Evolutionary conservation across 164 flowering plant species (phyloP), one percentile per base, ranked within the genome.

Genomic region (Tinospora cordifolia): DNA sequence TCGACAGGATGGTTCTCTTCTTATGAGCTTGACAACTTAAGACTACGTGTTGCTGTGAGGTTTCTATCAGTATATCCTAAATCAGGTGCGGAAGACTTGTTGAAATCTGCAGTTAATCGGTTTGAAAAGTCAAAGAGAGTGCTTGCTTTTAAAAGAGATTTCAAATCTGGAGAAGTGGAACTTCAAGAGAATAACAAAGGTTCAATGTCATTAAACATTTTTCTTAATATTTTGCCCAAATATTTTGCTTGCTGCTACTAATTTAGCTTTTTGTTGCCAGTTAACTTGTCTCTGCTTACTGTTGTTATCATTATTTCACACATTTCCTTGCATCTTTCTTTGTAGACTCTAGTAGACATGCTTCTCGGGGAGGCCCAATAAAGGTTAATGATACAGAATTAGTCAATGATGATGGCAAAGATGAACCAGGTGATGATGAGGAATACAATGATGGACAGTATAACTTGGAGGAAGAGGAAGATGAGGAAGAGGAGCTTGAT

Each of bases 1-100:
- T 79, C 72, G 62, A 81, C 96, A 68, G 97, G 98, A 68, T 93
- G 98, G 97, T 89, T 91, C 77, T 69, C 97, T 41, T 67, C 75
- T 5, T 70, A 38, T 63, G 60, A 72, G 65, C 75, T 84, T 44
- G 81, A 81, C 51, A 77, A 68, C 79, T 79, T 93, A 79, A 82
- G 84, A 76, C 69, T 74, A 17, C 78, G 90, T 67, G 80, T 91
- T 59, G 76, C 76, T 62, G 77, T 86, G 79, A 90, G 90, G 75
- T 87, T 88, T 74, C 72, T 91, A 36, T 86, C 92, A 38, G 69
- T 87, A 62, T 88, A 71, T 75, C 91, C 96, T 14, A 74, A 79
- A 65, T 22, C 70, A 19, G 90, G 84, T 65, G 89, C 88, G 38
- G 80, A 83, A 68, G 74, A 72, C 22, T 75, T 86, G 36, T 71